A percentile compares a stretch with the other conserved stretches of the same genome.
These are phyloP conservation scores for Aspergillus neoniger DNA, from an alignment of 2,329 filamentous ascomycete genomes.

Conservation along the genomic window DNA sequence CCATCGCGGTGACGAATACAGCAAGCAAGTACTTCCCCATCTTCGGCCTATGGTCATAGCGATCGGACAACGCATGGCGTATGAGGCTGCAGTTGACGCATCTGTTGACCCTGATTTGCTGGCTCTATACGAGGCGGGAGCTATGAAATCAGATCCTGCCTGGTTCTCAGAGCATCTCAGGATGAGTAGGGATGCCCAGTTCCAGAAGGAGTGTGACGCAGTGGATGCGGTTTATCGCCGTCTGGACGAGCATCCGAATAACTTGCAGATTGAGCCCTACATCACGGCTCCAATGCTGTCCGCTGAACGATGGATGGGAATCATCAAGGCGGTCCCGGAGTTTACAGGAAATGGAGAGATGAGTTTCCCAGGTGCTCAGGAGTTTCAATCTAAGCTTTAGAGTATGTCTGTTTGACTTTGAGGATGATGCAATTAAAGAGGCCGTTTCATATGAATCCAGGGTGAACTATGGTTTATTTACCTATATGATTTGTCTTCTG, in stretches of 20 bases:
- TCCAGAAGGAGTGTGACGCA: slow-evolving; percentile 17
- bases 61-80: slow-evolving; percentile 26
- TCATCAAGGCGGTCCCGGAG: no score
- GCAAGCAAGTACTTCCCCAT: slow-evolving; percentile 22
- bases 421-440: no score
- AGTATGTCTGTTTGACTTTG: no score
- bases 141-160: slow-evolving; percentile 14
- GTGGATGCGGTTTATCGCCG: slow-evolving; percentile 15
- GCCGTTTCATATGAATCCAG: no score
- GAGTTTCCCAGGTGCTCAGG: no score
- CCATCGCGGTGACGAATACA: slow-evolving; percentile 24
- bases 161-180: slow-evolving; percentile 22
- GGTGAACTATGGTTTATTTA: no score
- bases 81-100: slow-evolving; percentile 23
- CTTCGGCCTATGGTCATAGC: slow-evolving; percentile 22
- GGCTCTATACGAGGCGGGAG: slow-evolving; percentile 18
- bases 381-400: no score
- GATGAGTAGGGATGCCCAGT: slow-evolving; percentile 8
- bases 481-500: no score
- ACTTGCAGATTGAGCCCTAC: slow-evolving; percentile 11
- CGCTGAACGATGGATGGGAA: slow-evolving; percentile 3
- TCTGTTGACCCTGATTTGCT: slow-evolving; percentile 12
- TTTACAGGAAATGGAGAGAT: no score
- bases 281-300: slow-evolving; percentile 21
- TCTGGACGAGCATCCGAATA: slow-evolving; percentile 11